These are phyloP conservation scores for Claviceps sp. DNA, from an alignment of 2,329 filamentous ascomycete species.

Conservation along the genomic window DNA sequence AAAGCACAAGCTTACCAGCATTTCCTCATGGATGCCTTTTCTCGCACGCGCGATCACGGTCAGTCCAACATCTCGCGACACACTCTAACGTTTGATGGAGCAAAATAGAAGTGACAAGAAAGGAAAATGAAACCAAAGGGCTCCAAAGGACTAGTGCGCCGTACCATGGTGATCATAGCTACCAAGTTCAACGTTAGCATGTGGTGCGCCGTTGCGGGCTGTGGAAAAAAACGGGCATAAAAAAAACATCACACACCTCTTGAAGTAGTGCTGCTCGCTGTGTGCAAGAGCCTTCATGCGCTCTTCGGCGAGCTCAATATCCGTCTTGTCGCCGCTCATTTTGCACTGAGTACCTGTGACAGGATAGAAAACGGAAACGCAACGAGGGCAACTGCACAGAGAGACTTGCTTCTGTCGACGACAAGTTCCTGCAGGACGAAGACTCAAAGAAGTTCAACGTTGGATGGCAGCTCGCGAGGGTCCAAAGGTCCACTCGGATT, in stretches of 20 bases:
- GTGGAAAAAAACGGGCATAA: background rate
- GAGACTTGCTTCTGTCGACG: background rate
- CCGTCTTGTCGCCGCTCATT: conserved; percentile 41
- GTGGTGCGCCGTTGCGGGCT: background rate
- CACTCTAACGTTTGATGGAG: background rate
- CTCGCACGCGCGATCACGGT: conserved; percentile 1
- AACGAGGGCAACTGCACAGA: background rate
- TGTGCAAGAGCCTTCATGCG: conserved; percentile 66
- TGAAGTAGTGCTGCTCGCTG: conserved; percentile 98
- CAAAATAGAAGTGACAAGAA: conserved; percentile 13
- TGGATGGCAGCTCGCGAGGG: background rate
- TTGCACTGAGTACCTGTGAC: conserved; percentile 9
- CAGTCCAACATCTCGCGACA: background rate
- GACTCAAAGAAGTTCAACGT: background rate
- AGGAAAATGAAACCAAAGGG: conserved; percentile 1
- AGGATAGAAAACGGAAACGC: background rate
- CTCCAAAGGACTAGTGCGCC: conserved; percentile 1
- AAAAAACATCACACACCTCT: conserved; percentile 49
- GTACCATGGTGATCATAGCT: conserved; percentile 98
- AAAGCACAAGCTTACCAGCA: conserved; percentile 59
- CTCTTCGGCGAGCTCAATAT: conserved; percentile 46
- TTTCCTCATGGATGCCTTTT: conserved; percentile 89
- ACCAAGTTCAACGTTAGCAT: conserved; percentile 6
- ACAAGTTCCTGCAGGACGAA: background rate
- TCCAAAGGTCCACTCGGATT: no score